Evolutionary conservation across 805 yeast genomes (phyloP).

Genomic region (Saccharomyces eubayanus): DNA sequence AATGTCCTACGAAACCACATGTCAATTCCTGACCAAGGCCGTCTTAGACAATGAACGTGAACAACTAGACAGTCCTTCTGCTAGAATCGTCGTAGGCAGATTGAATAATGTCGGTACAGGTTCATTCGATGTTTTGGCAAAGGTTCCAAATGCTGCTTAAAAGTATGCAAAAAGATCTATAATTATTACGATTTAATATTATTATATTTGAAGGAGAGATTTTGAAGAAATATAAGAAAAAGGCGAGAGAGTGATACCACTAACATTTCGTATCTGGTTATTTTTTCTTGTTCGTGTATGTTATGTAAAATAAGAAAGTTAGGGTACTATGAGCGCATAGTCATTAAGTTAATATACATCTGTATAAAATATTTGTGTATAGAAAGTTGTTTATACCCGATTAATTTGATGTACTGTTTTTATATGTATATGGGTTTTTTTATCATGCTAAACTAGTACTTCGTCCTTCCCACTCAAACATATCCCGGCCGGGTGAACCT

Average conservation of each 20-base stretch:
- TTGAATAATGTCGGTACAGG: constrained; percentile 93
- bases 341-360: neutral
- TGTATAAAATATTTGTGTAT: neutral
- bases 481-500: too few relatives aligned
- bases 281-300: neutral
- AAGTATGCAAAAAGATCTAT: neutral
- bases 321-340: neutral
- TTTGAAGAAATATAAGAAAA: neutral
- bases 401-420: neutral
- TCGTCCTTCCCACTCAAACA: too few relatives aligned
- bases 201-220: neutral
- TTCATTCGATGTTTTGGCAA: constrained; percentile 66
- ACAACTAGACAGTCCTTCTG: constrained; percentile 82
- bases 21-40: constrained; percentile 93
- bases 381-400: neutral
- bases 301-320: neutral
- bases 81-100: constrained; percentile 87
- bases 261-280: neutral
- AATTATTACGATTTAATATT: neutral
- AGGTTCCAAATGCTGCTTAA: constrained; percentile 26
- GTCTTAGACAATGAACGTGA: constrained; percentile 89
- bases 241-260: neutral
- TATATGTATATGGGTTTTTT: neutral
- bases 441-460: neutral
- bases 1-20: constrained; percentile 98